These are phyloP conservation scores for Colletotrichum limetticola DNA, from an alignment of 2,329 filamentous ascomycete genomes.

Conservation along the genomic window DNA sequence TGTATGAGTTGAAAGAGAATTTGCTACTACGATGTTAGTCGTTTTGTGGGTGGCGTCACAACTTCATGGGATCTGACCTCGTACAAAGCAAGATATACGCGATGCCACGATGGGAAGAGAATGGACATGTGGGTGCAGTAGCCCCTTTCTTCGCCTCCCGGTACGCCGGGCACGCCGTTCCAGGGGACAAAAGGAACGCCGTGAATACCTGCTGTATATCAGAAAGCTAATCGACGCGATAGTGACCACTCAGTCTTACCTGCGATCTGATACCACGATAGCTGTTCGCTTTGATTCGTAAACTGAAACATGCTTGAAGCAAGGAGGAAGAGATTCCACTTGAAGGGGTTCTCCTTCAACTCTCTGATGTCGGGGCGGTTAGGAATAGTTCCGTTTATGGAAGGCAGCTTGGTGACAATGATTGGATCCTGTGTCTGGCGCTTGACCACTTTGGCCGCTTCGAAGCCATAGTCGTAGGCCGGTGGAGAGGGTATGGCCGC, in stretches of 20 bases:
- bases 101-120: slow-evolving; percentile 85
- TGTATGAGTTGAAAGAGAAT: slow-evolving; percentile 47
- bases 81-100: slow-evolving; percentile 76
- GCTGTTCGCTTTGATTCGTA: slow-evolving; percentile 67
- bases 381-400: slow-evolving; percentile 52
- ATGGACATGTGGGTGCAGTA: slow-evolving; percentile 83
- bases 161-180: slow-evolving; percentile 60
- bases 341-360: slow-evolving; percentile 70
- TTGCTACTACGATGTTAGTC: slow-evolving; percentile 45
- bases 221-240: slow-evolving; percentile 5
- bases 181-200: slow-evolving; percentile 74
- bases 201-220: slow-evolving; percentile 72
- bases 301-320: slow-evolving; percentile 79
- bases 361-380: slow-evolving; percentile 75
- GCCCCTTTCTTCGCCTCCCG: slow-evolving; percentile 67
- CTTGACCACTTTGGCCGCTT: slow-evolving; percentile 51
- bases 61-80: slow-evolving; percentile 53
- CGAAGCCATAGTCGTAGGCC: slow-evolving; percentile 63
- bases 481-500: slow-evolving; percentile 19
- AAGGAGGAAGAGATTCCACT: slow-evolving; percentile 82
- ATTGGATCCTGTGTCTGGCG: slow-evolving; percentile 51
- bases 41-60: neutral
- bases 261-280: slow-evolving; percentile 83
- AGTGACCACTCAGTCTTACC: slow-evolving; percentile 60
- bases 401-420: slow-evolving; percentile 56